phyloP scores from a whole-genome alignment of 139 green algal species.

The Gonium pectorale region DNA sequence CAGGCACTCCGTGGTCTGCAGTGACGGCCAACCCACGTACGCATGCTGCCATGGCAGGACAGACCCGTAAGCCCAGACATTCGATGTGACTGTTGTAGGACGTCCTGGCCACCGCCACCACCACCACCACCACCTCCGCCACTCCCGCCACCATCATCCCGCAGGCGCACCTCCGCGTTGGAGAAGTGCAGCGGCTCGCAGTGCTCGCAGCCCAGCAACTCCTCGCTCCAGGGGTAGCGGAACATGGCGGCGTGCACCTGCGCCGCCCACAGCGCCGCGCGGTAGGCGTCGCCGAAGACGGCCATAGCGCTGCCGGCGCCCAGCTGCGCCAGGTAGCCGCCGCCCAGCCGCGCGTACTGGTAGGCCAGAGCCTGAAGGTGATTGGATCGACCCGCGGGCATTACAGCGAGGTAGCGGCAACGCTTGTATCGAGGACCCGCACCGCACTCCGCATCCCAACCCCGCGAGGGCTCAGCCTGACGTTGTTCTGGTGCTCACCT shows the following conservation, averaged over 20 bases:
- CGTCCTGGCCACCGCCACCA: too few species aligned
- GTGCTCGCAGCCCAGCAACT: not conserved
- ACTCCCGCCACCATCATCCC: not conserved
- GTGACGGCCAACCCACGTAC: too few species aligned
- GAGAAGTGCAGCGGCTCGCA: slow-evolving; percentile 5
- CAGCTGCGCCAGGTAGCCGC: slow-evolving; percentile 21
- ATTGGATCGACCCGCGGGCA: too few species aligned
- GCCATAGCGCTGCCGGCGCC: not conserved
- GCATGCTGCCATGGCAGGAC: too few species aligned
- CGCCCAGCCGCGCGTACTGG: slow-evolving; percentile 10
- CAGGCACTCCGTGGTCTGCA: too few species aligned
- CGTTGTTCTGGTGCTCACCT: slow-evolving; percentile 4
- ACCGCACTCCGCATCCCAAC: too few species aligned
- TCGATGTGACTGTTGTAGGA: too few species aligned
- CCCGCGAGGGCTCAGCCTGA: too few species aligned
- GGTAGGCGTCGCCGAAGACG: slow-evolving; percentile 29
- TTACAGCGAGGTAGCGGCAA: too few species aligned
- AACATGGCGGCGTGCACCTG: not conserved
- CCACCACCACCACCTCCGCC: not conserved
- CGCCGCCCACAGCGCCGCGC: slow-evolving; percentile 20
- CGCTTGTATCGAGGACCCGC: too few species aligned
- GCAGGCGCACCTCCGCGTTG: not conserved
- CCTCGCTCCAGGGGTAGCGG: not conserved
- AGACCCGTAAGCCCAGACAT: too few species aligned
- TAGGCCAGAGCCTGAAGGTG: slow-evolving; percentile 12